These are phyloP conservation scores for Gentiana dahurica DNA, from an alignment of 257 asterid species.

Conservation along the genomic window DNA sequence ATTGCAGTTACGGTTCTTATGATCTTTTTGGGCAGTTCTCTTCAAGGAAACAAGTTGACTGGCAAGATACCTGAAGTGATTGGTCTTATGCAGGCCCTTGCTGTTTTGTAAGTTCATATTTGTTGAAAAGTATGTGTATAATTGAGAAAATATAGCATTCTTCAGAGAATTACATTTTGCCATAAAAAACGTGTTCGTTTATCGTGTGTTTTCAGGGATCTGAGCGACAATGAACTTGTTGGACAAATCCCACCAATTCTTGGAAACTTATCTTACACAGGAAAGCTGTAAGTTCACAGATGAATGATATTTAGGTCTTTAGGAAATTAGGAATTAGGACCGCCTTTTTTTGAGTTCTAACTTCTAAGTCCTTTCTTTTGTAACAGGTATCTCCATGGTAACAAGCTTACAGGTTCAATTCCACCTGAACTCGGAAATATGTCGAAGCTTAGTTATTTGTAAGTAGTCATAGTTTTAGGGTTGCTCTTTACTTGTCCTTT, in stretches of 20 bases:
- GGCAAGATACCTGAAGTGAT: constrained; percentile 94
- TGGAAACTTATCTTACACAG: constrained; percentile 94
- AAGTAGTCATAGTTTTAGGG: constrained; percentile 11
- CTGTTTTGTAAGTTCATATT: constrained; percentile 66
- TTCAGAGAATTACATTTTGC: not conserved
- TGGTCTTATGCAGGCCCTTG: constrained; percentile 99
- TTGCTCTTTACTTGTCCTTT: not conserved
- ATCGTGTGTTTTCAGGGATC: constrained; percentile 46
- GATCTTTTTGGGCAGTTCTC: constrained; percentile 41
- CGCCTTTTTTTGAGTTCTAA: not conserved
- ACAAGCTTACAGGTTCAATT: constrained; percentile 76
- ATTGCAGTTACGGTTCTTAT: not conserved
- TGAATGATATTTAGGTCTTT: not conserved
- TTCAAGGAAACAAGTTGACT: constrained; percentile 85
- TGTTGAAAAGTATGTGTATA: too few relatives aligned
- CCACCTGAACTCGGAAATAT: constrained; percentile 93
- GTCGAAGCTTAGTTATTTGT: constrained; percentile 91
- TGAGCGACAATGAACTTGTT: constrained; percentile 81
- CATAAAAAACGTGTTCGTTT: too few relatives aligned
- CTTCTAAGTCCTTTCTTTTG: not conserved
- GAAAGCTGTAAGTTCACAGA: constrained; percentile 64
- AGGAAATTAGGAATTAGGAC: not conserved
- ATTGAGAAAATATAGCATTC: not conserved
- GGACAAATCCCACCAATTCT: constrained; percentile 81
- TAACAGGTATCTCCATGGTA: constrained; percentile 90